Evolutionary conservation across 2,329 filamentous ascomycete species (phyloP), one percentile per base, ranked within the genome.

Genomic region (Decorospora gaudefroyi): DNA sequence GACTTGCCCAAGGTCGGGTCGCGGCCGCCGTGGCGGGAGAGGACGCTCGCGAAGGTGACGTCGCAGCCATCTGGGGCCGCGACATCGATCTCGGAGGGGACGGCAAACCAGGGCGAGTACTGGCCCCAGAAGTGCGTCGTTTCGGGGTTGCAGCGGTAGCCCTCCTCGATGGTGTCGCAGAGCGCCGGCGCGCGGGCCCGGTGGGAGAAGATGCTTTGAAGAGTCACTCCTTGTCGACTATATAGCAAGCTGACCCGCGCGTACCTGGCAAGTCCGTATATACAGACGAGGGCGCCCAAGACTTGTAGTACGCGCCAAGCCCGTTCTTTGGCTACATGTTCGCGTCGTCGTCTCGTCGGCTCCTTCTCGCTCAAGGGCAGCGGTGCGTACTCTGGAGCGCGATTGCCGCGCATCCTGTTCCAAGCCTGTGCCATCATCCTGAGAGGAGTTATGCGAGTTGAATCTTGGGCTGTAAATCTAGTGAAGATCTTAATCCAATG

Each of bases 21-120:
- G 38, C 91, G 82, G 25, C 88, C 88, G 33, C 90, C 91, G 66
- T 96, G 91, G 2, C 91, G 84, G 15, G 89, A 90, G 33, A 96
- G 78, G 16, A 91, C 75, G 61, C 91, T 87, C 1, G 80, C 91
- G 69, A 95, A 92, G 2, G 85, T 92, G 57, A 92, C 73, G 9
- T 80, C 74, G 71, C 91, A 96, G n/a, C 75, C 76, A 0, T 74
- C 55, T 0, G 90, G 90, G 1, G 86, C 73, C 6, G 75, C 74
- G 5, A 77, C 58, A 11, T 82, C 74, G 36, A 89, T 81, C 2
- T 81, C 75, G 1, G 86, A 90, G 5, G 84, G 79, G 0, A 91
- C 85, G 1, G 85, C 79, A 71, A 88, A 96, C 72, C 84, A 95
- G 2, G 90, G 88, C 12, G 89, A 87, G 69, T 96, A 96, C 67